Conservation (phyloP, 768 basidiomycete species). For the Gautieria morchelliformis region DNA sequence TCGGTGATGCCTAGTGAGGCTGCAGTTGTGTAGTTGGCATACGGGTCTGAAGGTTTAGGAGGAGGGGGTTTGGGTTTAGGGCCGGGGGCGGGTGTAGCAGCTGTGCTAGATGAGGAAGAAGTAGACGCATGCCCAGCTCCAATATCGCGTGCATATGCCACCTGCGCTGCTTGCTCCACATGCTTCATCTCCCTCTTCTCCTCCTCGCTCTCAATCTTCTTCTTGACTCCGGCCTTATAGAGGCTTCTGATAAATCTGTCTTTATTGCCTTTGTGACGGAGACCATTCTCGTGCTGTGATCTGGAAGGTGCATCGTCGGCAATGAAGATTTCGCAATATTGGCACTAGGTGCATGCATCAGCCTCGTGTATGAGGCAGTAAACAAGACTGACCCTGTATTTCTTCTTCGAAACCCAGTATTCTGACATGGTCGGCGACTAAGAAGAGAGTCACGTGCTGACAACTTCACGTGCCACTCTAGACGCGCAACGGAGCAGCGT, state of each 20-base stretch:
- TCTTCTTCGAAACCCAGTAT: slow-evolving; percentile 89
- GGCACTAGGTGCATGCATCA: slow-evolving; percentile 37
- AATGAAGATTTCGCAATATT: slow-evolving; percentile 96
- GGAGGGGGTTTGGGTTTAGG: slow-evolving; percentile 20
- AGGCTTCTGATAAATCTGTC: slow-evolving; percentile 87
- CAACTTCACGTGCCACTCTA: too few species aligned
- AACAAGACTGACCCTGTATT: slow-evolving; percentile 42
- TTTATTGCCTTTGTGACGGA: slow-evolving; percentile 89
- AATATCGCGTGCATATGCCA: slow-evolving; percentile 71
- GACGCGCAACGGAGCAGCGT: too few species aligned
- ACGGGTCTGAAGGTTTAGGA: slow-evolving; percentile 51
- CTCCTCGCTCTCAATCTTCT: slow-evolving; percentile 75
- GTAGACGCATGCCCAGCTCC: slow-evolving; percentile 49
- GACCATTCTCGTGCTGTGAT: slow-evolving; percentile 84
- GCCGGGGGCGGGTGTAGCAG: slow-evolving; percentile 21
- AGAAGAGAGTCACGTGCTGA: background rate
- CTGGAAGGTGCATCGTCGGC: slow-evolving; percentile 92
- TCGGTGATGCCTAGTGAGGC: slow-evolving; percentile 74
- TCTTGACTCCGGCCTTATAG: slow-evolving; percentile 88
- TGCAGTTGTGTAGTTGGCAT: slow-evolving; percentile 82
- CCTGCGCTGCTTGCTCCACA: slow-evolving; percentile 78
- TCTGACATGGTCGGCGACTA: slow-evolving; percentile 60
- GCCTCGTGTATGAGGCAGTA: background rate
- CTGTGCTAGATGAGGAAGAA: slow-evolving; percentile 15
- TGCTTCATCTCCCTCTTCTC: slow-evolving; percentile 80